phyloP scores from a whole-genome alignment of 495 filamentous ascomycete species.

The Aspergillus sclerotiicarbonarius region DNA sequence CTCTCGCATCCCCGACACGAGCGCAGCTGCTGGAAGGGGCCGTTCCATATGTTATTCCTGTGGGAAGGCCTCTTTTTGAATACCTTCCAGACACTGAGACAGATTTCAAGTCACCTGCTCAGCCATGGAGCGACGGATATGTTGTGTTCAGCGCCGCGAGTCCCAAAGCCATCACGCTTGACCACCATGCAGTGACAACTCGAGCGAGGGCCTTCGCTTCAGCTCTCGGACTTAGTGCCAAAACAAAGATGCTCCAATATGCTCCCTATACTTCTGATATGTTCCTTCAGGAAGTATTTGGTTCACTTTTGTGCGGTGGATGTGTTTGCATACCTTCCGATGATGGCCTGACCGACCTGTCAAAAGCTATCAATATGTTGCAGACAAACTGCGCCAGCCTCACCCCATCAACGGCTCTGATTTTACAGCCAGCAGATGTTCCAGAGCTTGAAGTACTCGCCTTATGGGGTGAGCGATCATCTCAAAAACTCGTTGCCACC shows the following conservation, averaged over 20 bases:
- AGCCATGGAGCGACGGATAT: constrained; percentile 38
- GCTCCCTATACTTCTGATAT: constrained; percentile 46
- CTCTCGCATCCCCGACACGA: constrained; percentile 42
- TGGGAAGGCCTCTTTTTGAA: constrained; percentile 39
- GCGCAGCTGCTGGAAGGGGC: constrained; percentile 34
- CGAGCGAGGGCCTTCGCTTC: constrained; percentile 47
- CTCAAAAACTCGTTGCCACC: constrained; percentile 9
- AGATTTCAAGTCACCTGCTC: constrained; percentile 13
- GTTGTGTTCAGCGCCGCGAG: constrained; percentile 55
- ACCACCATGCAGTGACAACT: constrained; percentile 43
- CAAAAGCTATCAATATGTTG: constrained; percentile 33
- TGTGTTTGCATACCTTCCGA: constrained; percentile 46
- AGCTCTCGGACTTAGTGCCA: constrained; percentile 41
- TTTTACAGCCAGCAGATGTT: constrained; percentile 18
- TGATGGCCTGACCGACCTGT: constrained; percentile 24
- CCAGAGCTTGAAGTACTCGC: constrained; percentile 19
- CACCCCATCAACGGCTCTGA: constrained; percentile 30
- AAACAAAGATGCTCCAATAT: constrained; percentile 59
- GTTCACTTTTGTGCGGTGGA: constrained; percentile 41
- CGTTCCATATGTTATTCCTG: constrained; percentile 39
- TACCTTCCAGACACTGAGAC: constrained; percentile 25
- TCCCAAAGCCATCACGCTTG: constrained; percentile 36
- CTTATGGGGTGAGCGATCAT: constrained; percentile 20
- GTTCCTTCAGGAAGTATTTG: constrained; percentile 39
- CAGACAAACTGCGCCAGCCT: constrained; percentile 34